Evolutionary conservation across 2,329 filamentous ascomycete genomes (phyloP), one percentile per base, ranked within the genome.

Genomic region (Arthrobotrys megalospora): DNA sequence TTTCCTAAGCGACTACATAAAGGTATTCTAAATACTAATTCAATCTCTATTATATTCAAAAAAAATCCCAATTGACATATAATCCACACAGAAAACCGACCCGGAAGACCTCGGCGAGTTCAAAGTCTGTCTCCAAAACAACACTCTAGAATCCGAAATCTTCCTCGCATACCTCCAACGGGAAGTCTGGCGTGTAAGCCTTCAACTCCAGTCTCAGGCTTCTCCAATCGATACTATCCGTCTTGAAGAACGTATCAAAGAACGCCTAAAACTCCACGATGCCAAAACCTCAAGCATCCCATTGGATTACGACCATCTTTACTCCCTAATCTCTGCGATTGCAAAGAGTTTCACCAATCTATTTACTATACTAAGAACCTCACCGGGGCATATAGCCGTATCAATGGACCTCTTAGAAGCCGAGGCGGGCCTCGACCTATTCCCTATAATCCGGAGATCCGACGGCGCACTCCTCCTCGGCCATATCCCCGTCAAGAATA

Each of bases 91-190:
- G 34, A 41, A 21, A 24, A 32, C 19, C 28, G 32, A 36, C 16
- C 11, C 12, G 16, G 48, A 36, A 2, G 19, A 45, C 11, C 34
- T 69, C 6, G 38, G 28, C 7, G 38, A 58, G 14, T 60, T 60
- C 38, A 34, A 12, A 21, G 5, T 36, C 11, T 69, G 65, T 10
- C 36, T 69, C 21, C 38, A 28, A 16, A 21, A 47, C 36, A 34
- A 43, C 7, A 16, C 14, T 6, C 41, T 70, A 5, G 52, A 70
- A 1, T 6, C 38, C 6, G 53, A 70, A 24, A 70, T 70, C 10
- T 70, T 62, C 43, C 41, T 60, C 3, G 12, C 66, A 21, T 70
- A 62, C 28, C 28, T 70, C 12, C 66, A 70, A 28, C 41, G 32
- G 1, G 52, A 70, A 43, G 32, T 70, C 12, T 70, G 66, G 66